Evolutionary conservation across 2,329 filamentous ascomycete species (phyloP).

Genomic region (Alternaria novae-zelandiae): DNA sequence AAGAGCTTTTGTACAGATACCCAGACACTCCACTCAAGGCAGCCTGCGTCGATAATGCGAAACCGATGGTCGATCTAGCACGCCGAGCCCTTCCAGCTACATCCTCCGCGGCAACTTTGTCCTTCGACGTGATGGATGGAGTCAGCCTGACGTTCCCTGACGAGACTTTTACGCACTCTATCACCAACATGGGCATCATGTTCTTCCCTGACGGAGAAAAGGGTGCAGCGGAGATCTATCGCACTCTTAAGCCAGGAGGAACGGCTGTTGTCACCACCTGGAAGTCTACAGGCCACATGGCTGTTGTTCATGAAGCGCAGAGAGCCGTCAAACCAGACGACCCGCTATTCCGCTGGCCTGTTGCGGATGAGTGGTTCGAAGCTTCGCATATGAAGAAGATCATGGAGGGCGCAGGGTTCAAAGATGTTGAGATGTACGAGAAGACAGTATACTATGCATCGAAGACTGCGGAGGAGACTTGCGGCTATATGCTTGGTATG

Average conservation of each 20-base stretch:
- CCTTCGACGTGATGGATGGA: constrained; percentile 5
- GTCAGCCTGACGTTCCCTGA: constrained; percentile 30
- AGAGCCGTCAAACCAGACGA: constrained; percentile 2
- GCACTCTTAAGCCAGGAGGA: constrained; percentile 47
- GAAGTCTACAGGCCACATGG: constrained; percentile 13
- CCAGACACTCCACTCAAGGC: constrained; percentile 6
- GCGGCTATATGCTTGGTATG: constrained; percentile 5
- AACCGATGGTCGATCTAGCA: constrained; percentile 16
- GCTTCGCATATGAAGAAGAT: constrained; percentile 6
- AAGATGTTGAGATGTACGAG: constrained; percentile 7
- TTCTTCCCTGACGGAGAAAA: constrained; percentile 40
- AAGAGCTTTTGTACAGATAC: constrained; percentile 18
- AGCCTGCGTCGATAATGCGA: constrained; percentile 12
- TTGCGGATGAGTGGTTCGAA: constrained; percentile 18
- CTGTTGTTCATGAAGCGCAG: constrained; percentile 11
- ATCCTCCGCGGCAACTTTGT: not conserved
- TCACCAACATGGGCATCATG: constrained; percentile 50
- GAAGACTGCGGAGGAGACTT: constrained; percentile 5
- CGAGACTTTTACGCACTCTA: constrained; percentile 43
- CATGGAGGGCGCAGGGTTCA: constrained; percentile 12
- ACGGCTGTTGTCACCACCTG: constrained; percentile 39
- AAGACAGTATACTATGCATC: constrained; percentile 12
- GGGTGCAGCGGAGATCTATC: constrained; percentile 37
- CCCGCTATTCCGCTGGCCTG: constrained; percentile 15
- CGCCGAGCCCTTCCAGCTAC: not conserved